Evolutionary conservation across 768 basidiomycete genomes (phyloP).

Genomic region (Russula foetens): DNA sequence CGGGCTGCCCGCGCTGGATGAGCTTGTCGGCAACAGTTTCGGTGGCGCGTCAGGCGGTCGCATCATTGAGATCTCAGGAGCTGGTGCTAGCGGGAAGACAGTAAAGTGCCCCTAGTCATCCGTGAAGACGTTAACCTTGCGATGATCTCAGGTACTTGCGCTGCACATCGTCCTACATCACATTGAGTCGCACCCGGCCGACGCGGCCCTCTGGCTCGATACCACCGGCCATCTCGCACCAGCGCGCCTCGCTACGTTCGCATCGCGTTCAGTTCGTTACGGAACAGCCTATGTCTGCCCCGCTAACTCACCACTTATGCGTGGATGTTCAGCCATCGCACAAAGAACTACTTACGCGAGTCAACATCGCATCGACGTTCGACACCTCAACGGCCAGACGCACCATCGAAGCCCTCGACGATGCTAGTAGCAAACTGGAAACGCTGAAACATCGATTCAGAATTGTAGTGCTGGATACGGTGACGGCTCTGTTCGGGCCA

Average conservation of each 20-base stretch:
- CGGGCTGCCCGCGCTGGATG: slow-evolving; percentile 45
- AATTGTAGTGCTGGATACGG: slow-evolving; percentile 54
- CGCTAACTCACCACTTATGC: not conserved
- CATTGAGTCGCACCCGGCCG: slow-evolving; percentile 32
- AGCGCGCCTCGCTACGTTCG: slow-evolving; percentile 35
- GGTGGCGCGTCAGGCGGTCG: slow-evolving; percentile 31
- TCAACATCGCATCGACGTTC: slow-evolving; percentile 9
- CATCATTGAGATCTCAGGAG: slow-evolving; percentile 64
- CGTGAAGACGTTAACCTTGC: not conserved
- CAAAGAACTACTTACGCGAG: not conserved
- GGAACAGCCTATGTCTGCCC: not conserved
- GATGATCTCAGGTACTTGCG: slow-evolving; percentile 43
- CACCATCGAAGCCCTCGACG: slow-evolving; percentile 4
- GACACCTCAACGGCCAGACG: not conserved
- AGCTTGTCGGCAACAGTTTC: slow-evolving; percentile 39
- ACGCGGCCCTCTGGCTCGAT: slow-evolving; percentile 60
- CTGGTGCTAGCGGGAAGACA: slow-evolving; percentile 57
- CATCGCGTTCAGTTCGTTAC: slow-evolving; percentile 10
- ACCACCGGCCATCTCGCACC: slow-evolving; percentile 59
- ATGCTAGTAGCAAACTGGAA: not conserved
- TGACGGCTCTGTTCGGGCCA: slow-evolving; percentile 58
- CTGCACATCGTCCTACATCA: slow-evolving; percentile 50
- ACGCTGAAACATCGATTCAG: slow-evolving; percentile 19
- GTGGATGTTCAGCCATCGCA: not conserved
- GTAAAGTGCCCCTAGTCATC: slow-evolving; percentile 33